Evolutionary conservation across 352 stramenopile species (phyloP), one percentile per base, ranked within the genome.

Genomic region (Aphanomyces invadans): DNA sequence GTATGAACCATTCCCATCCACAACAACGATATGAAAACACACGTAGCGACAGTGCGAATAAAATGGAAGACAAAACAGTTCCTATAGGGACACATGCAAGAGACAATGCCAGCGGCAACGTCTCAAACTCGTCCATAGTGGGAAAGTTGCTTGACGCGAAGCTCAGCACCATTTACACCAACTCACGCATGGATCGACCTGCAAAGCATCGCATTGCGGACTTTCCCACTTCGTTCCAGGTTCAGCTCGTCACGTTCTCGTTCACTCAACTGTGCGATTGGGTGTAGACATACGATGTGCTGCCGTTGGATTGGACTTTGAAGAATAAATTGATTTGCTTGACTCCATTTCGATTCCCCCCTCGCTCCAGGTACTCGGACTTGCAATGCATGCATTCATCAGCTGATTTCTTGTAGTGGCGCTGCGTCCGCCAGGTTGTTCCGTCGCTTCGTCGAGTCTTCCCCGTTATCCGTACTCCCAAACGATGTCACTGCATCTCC

Each of bases 291-390:
- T 17, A 51, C 23, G 55, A 51, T 5, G 4, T 2, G 39, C 33
- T 63, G 21, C 55, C 55, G 2, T 29, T 48, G 32, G 55, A 63
- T 28, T 63, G 55, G 55, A 63, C 55, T 19, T 36, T 63, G n/a
- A 63, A 63, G 39, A 63, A 19, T 9, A 63, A 63, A 36, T n/a
- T 63, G 12, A 11, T 45, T 7, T 48, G 32, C 21, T 4, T 51
- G 0, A 63, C 55, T 21, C 33, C 55, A 1, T 63, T 63, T 29
- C 55, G 29, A 4, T 63, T 63, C 32, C 55, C 55, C 11, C 55
- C 33, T 9, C 55, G 55, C 3, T 17, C 23, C 11, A 57, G 1
- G 49, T 57, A 52, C 44, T 7, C 36, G 25, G 5, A n/a, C 25
- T 38, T 17, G 29, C n/a, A 5, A 21, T n/a, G 19, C 25, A 33